phyloP scores from a whole-genome alignment of 2,329 filamentous ascomycete genomes.

The Macrophomina tecta region DNA sequence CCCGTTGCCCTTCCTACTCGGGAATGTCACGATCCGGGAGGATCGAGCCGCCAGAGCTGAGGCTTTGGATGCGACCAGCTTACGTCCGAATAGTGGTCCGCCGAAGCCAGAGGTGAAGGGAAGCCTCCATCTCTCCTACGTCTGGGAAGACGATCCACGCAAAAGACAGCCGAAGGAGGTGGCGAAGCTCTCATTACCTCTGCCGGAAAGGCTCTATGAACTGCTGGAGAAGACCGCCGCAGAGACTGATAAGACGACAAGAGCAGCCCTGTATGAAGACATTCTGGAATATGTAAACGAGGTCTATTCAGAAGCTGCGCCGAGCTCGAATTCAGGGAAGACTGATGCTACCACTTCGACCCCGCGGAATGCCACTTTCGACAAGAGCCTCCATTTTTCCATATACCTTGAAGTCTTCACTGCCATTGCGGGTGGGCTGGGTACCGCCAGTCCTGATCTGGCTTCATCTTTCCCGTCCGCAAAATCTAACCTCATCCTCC shows the following conservation, averaged over 20 bases:
- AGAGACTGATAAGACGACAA: neutral
- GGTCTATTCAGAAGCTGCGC: neutral
- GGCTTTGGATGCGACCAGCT: too few species aligned
- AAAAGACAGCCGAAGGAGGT: neutral
- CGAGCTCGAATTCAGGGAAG: neutral
- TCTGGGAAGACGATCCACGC: neutral
- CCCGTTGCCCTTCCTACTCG: conserved; percentile 63
- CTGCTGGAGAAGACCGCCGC: conserved; percentile 12
- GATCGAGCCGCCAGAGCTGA: conserved; percentile 30
- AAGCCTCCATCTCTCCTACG: neutral
- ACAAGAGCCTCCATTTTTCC: conserved; percentile 13
- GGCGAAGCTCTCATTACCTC: conserved; percentile 6
- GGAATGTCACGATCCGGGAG: conserved; percentile 55
- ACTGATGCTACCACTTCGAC: neutral
- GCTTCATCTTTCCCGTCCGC: conserved; percentile 53
- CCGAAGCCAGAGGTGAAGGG: conserved; percentile 17
- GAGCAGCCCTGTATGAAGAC: neutral
- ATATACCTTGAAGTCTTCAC: conserved; percentile 52
- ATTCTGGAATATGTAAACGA: conserved; percentile 18
- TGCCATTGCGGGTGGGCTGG: conserved; percentile 58
- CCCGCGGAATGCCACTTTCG: neutral
- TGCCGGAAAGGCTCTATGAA: conserved; percentile 1
- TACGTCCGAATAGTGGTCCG: conserved; percentile 18
- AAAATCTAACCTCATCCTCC: conserved; percentile 64
- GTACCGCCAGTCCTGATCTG: conserved; percentile 41